Evolutionary conservation across 2,329 filamentous ascomycete genomes (phyloP), one percentile per base, ranked within the genome.

Genomic region (Colletotrichum sp.): DNA sequence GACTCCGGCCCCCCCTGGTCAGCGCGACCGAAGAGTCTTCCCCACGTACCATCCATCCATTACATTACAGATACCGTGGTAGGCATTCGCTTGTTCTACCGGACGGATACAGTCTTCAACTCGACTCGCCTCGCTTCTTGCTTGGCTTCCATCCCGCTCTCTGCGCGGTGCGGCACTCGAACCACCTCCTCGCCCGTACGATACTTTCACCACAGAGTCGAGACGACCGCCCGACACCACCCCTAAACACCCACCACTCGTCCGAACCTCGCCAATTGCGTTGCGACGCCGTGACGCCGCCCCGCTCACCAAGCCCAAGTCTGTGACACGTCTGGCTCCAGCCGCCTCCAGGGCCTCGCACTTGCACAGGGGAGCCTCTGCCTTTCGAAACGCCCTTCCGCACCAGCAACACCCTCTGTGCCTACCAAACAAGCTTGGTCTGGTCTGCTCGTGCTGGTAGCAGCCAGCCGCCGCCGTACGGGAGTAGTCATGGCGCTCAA

Each of bases 181-280:
- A 63, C 28, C 55, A 58, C 26, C 55, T 58, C 55, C 21, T 30
- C 55, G 24, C 24, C 32, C 34, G 34, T 65, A 32, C 62, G 36
- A 52, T 30, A 65, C 34, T 52, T 30, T 28, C 7, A 30, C 62
- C 62, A 52, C 4, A 65, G 62, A 65, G 62, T 65, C 62, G 38
- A 65, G 62, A 65, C 62, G 62, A 65, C 65, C 65, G 55, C 52
- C 58, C n/a, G 48, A 71, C 24, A 74, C 48, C 7, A 28, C 59
- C 69, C 69, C 70, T 73, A 32, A 43, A 48, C 55, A 36, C 52
- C 24, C 43, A 36, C 28, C 30, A 24, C 36, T 76, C 74, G 74
- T 75, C 73, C 69, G 63, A 73, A 74, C 70, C 30, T 76, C 74
- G 74, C 73, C 73, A 75, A 75, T 75, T 76, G 74, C 71, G 36